Evolutionary conservation across 2,329 filamentous ascomycete genomes (phyloP), one percentile per base, ranked within the genome.

Genomic region (Neofusicoccum cordaticola): DNA sequence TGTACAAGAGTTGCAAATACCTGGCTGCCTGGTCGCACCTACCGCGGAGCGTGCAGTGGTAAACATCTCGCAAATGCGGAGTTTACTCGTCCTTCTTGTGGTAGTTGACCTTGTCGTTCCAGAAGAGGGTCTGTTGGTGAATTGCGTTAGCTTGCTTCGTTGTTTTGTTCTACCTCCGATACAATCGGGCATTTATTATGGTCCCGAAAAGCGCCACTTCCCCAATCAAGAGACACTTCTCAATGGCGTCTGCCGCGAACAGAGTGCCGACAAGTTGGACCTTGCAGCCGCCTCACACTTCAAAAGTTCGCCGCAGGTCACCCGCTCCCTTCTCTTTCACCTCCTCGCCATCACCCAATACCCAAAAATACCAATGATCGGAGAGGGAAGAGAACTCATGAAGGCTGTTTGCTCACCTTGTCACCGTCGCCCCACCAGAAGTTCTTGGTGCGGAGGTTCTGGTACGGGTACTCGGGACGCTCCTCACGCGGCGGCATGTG

Each of bases 391-490:
- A 22, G 31, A 62, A 11, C 2, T 6, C n/a, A 47, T 2, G 27
- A 13, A 45, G 45, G 15, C 6, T 31, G n/a, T 8, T 15, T 35
- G 37, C 84, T 74, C 70, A 92, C 91, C 91, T 98, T 95, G 84
- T 99, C 95, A 77, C 95, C 95, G 77, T 98, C 85, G 71, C 94
- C 93, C 91, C 91, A 99, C 75, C 87, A 88, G 85, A 82, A 99
- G 87, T 97, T 97, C 89, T 95, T 97, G 79, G 87, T 86, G 78
- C 95, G 91, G 80, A 99, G 91, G 86, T 99, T 99, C 87, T 96
- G 92, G 88, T 96, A 99, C 66, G 93, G 83, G 82, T 98, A 99
- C 84, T 98, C 92, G 74, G 86, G 82, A 76, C 91, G 90, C 83
- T 99, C 95, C 84, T 96, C 92, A 71, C 94, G 84, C 70, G 95